A percentile compares a stretch with the other conserved stretches of the same genome.
These are phyloP conservation scores for Cadophora malorum DNA, from an alignment of 2,329 filamentous ascomycete genomes.

Conservation along the genomic window DNA sequence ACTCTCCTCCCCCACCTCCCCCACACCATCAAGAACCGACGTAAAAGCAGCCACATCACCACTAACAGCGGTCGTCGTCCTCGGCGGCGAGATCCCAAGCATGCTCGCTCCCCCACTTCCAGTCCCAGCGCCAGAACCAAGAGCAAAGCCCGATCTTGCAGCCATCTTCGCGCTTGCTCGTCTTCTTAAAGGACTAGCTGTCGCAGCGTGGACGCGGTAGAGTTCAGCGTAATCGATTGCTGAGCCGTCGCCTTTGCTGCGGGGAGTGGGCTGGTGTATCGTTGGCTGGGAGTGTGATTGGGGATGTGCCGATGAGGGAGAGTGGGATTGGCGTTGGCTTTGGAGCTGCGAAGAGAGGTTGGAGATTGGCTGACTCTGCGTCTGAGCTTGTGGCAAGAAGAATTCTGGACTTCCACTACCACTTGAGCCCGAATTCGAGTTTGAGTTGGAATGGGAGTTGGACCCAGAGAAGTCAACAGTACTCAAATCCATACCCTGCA, in stretches of 20 bases:
- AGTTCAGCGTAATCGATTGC: constrained; percentile 34
- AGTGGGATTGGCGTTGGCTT: not conserved
- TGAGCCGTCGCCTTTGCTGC: constrained; percentile 20
- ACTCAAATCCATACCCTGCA: constrained; percentile 29
- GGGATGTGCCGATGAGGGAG: too few relatives aligned
- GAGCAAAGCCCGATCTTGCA: constrained; percentile 15
- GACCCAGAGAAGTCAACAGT: constrained; percentile 15
- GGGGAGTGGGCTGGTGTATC: not conserved
- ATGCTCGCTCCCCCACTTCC: not conserved
- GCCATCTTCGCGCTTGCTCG: constrained; percentile 25
- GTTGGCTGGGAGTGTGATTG: not conserved
- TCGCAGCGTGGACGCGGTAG: constrained; percentile 34
- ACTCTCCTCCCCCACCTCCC: not conserved
- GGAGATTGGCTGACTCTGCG: not conserved
- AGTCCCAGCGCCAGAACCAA: not conserved
- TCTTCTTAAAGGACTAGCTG: constrained; percentile 33
- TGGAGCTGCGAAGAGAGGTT: not conserved
- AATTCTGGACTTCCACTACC: not conserved
- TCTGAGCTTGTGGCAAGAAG: not conserved
- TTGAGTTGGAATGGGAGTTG: not conserved
- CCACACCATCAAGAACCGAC: not conserved
- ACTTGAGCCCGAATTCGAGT: not conserved
- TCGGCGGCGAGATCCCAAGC: constrained; percentile 24
- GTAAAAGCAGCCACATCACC: not conserved
- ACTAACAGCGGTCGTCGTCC: constrained; percentile 19